Evolutionary conservation across 176 grass and related monocot genomes (phyloP).

Genomic region (Elymus sibiricus): DNA sequence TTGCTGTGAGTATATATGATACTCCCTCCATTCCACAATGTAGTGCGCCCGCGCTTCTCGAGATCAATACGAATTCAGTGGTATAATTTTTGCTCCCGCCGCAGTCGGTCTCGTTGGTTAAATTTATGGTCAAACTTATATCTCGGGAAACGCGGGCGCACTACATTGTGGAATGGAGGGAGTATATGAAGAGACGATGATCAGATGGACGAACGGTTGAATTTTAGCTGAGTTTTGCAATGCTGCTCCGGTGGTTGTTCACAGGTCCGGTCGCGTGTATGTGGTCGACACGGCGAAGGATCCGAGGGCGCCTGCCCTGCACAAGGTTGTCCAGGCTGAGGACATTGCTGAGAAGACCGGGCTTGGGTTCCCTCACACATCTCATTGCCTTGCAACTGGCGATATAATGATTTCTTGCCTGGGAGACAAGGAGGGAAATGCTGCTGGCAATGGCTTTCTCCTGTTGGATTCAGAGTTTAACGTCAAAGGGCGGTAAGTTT

Average conservation of each 20-base stretch:
- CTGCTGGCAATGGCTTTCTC: constrained; percentile 77
- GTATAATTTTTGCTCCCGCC: too few relatives aligned
- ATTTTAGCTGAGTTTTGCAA: neutral
- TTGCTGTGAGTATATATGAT: constrained; percentile 57
- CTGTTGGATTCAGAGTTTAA: constrained; percentile 96
- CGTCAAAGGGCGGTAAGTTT: constrained; percentile 80
- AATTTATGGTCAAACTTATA: too few relatives aligned
- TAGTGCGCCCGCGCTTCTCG: too few relatives aligned
- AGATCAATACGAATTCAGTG: too few relatives aligned
- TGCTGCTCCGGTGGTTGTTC: neutral
- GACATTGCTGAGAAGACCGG: constrained; percentile 87
- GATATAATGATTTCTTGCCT: constrained; percentile 95
- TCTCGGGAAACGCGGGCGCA: too few relatives aligned
- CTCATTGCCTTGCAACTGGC: constrained; percentile 90
- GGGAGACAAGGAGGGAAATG: constrained; percentile 85
- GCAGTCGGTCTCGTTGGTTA: too few relatives aligned
- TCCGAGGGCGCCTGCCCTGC: constrained; percentile 73
- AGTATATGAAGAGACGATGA: neutral
- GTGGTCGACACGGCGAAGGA: constrained; percentile 63
- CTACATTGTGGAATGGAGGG: too few relatives aligned
- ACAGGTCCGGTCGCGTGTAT: constrained; percentile 77
- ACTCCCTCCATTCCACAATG: too few relatives aligned
- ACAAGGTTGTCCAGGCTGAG: constrained; percentile 76
- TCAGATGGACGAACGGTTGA: neutral
- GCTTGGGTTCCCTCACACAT: constrained; percentile 89